Evolutionary conservation across 257 asterid species (phyloP), one percentile per base, ranked within the genome.

Genomic region (Hygrophila difformis): DNA sequence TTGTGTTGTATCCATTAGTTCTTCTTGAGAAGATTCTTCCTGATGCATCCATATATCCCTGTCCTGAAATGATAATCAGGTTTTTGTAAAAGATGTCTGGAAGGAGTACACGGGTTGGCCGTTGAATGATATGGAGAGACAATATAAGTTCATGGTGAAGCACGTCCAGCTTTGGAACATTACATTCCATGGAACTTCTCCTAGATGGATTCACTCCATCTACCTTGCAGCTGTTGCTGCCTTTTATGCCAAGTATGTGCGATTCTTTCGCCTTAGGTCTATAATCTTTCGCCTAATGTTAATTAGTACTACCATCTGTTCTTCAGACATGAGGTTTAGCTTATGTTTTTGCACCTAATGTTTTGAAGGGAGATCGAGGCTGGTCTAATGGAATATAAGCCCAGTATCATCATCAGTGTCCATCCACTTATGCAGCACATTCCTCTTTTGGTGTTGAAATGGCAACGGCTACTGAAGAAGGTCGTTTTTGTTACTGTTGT

Each of bases 361-460:
- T 8, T 13, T 12, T 22, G 8, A 41, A 89, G 96, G 81, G 93
- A 85, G 71, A 93, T 89, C 14, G 98, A 89, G 65, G 98, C 96
- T 18, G 98, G 98, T 24, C 68, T 89, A 31, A 89, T 89, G 98
- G 92, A 89, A 73, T 89, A 71, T 87, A 89, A 79, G 67, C 98
- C 98, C 39, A 94, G 85, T 57, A 79, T 89, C 53, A 89, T 89
- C 68, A 85, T 85, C 12, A 89, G 98, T 13, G 98, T 89, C 29
- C 98, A 89, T 70, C 98, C 98, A 4, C 88, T 89, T n/a, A 89
- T 89, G 98, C 98, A 89, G 59, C 98, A 85, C 57, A 82, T 89
- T 43, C 98, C 98, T 11, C 47, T 89, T 46, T 85, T 91, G 94
- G 98, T 89, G 68, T 87, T 85, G 18, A 89, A 82, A 77, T 89